Percentiles rank a stretch among this genome's conserved stretches.
phyloP scores from a whole-genome alignment of 495 filamentous ascomycete species.

The Neohortaea acidophila region DNA sequence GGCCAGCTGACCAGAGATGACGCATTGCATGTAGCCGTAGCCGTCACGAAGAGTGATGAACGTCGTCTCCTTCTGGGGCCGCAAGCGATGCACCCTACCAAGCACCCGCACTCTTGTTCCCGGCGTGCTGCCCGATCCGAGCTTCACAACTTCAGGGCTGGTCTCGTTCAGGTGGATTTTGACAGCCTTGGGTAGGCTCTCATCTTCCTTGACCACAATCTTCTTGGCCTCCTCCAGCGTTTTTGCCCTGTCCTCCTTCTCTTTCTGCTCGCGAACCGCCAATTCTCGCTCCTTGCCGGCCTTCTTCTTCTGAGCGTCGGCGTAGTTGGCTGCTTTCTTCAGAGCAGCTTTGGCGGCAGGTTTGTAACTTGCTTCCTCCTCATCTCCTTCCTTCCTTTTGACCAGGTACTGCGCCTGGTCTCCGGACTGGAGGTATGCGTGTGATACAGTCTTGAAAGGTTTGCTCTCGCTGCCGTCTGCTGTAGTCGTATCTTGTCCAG shows the following conservation, averaged over 20 bases:
- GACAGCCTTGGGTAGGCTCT: conserved; percentile 59
- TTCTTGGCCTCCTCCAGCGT: conserved; percentile 79
- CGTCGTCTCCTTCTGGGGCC: conserved; percentile 70
- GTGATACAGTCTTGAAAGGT: conserved; percentile 66
- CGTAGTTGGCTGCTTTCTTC: conserved; percentile 64
- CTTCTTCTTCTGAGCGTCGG: conserved; percentile 39
- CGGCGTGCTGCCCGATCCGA: conserved; percentile 30
- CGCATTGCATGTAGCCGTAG: conserved; percentile 78
- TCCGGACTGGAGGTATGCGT: conserved; percentile 59
- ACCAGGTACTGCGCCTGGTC: conserved; percentile 45
- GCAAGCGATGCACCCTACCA: conserved; percentile 72
- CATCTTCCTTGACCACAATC: conserved; percentile 66
- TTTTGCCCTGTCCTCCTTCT: conserved; percentile 48
- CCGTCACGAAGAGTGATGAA: conserved; percentile 84
- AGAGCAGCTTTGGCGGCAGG: conserved; percentile 65
- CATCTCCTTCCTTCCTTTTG: conserved; percentile 48
- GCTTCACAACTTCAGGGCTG: conserved; percentile 26
- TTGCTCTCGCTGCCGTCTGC: conserved; percentile 52
- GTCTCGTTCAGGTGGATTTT: conserved; percentile 54
- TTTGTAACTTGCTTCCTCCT: conserved; percentile 53
- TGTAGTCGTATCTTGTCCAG: conserved; percentile 53
- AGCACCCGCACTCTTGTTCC: conserved; percentile 70
- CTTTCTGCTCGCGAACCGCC: conserved; percentile 54
- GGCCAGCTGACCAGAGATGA: conserved; percentile 68
- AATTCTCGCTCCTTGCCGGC: conserved; percentile 33